These are phyloP conservation scores for Sistotremastrum niveocremeum DNA, from an alignment of 768 basidiomycete genomes.

Conservation along the genomic window DNA sequence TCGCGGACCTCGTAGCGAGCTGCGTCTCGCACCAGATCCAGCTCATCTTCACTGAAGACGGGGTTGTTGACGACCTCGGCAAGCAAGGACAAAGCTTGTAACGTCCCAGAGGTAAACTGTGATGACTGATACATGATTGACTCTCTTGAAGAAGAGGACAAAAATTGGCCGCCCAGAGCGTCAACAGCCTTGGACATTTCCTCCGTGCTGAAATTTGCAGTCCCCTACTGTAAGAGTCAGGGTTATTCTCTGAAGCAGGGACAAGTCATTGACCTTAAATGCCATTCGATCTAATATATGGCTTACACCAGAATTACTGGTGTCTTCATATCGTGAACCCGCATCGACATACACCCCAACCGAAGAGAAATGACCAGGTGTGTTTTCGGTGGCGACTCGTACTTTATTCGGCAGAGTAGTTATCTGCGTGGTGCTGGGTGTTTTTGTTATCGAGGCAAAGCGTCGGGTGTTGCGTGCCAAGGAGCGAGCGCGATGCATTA, in stretches of 20 bases:
- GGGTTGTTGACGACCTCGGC: conserved; percentile 83
- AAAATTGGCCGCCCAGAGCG: conserved; percentile 79
- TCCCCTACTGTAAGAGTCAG: conserved; percentile 41
- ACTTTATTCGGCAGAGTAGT: conserved; percentile 88
- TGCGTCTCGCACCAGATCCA: conserved; percentile 73
- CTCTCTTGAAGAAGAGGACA: conserved; percentile 83
- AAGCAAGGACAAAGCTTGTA: conserved; percentile 74
- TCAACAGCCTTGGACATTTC: conserved; percentile 76
- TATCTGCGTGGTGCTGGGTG: conserved; percentile 24
- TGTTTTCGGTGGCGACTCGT: conserved; percentile 79
- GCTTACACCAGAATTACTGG: conserved; percentile 61
- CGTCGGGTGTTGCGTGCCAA: too few relatives aligned
- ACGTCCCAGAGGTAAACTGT: conserved; percentile 74
- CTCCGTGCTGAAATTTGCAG: conserved; percentile 51
- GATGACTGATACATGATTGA: conserved; percentile 98
- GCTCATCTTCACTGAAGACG: conserved; percentile 59
- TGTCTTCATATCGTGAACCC: conserved; percentile 78
- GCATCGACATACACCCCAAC: conserved; percentile 91
- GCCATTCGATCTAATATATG: conserved; percentile 94
- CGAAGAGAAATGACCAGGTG: conserved; percentile 89
- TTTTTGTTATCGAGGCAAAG: too few relatives aligned
- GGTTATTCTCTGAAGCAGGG: not conserved
- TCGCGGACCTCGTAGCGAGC: conserved; percentile 87
- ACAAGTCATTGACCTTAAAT: conserved; percentile 59
- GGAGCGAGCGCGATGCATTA: too few relatives aligned